Base-by-base conservation (phyloP, 164 flowering plant genomes). In the Vitis amurensis region DNA sequence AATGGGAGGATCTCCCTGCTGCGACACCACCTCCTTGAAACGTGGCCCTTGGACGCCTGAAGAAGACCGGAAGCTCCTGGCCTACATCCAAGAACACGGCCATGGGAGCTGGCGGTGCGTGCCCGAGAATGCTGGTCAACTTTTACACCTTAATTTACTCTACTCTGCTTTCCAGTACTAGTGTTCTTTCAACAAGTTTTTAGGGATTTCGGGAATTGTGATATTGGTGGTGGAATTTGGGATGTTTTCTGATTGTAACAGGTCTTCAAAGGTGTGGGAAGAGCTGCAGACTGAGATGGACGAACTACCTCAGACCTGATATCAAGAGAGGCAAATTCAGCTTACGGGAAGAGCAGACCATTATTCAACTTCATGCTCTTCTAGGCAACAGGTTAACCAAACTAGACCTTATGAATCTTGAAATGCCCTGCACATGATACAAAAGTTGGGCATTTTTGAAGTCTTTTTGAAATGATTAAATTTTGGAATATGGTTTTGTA, bases 191-290 rank as follows among this genome's bases (percentile, higher is more conserved):
- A 37, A 37, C 44, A 37, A 23, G 27, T 23, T 23, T 23, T 23
- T 23, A 23, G 27, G 27, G 27, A 23, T 23, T 23, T 23, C 27
- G 27, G 27, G 27, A 0, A 23, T 23, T 23, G 2, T 23, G 27
- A 23, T 23, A 23, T 23, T 37, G 44, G 44, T 37, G 44, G 4
- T 37, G 44, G 44, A 23, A 23, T 23, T 23, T 23, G 27, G 27
- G 27, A 23, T 37, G 44, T 3, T 37, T 37, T 3, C 44, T 3
- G 7, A 3, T 37, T 37, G 5, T 6, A 37, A 12, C 9, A 75
- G 78, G 71, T 48, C 67, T 75, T 16, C 70, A 70, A 55, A 65
- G 78, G 60, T 75, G 78, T 17, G 78, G 78, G 27, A 75, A 75
- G 64, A 75, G 74, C 55, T 75, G 78, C 31, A 70, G 78, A 61